Percentiles rank a stretch among this genome's conserved stretches.
These are phyloP conservation scores for Saturnispora serradocipensis DNA, from an alignment of 805 yeast species.

Conservation along the genomic window DNA sequence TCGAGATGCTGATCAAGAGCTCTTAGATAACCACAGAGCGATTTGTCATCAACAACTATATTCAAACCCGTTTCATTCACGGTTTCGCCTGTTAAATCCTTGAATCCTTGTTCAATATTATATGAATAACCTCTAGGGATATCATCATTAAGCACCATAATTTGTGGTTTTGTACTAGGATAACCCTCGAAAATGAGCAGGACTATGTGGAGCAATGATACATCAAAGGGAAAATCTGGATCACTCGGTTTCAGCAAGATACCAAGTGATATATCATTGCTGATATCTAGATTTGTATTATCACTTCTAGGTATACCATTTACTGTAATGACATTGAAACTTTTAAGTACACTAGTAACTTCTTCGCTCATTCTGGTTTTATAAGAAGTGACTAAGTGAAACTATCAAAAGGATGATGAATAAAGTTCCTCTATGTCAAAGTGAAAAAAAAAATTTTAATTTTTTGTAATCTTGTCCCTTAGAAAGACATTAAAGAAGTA, in stretches of 20 bases:
- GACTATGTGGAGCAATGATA: slow-evolving; percentile 42
- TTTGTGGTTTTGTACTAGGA: slow-evolving; percentile 41
- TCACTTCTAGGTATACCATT: slow-evolving; percentile 21
- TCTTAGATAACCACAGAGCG: slow-evolving; percentile 40
- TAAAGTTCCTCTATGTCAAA: not conserved
- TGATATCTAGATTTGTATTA: not conserved
- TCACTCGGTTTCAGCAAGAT: slow-evolving; percentile 49
- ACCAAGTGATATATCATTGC: slow-evolving; percentile 31
- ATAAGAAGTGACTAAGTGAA: slow-evolving; percentile 6
- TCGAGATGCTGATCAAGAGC: slow-evolving; percentile 55
- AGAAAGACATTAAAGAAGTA: not conserved
- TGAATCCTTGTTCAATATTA: slow-evolving; percentile 61
- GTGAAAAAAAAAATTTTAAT: not conserved
- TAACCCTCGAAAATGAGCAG: slow-evolving; percentile 47
- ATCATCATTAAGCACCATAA: slow-evolving; percentile 53
- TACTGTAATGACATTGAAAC: slow-evolving; percentile 22
- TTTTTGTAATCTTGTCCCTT: not conserved
- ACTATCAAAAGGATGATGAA: too few species aligned
- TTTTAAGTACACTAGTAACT: slow-evolving; percentile 2
- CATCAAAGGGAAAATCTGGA: slow-evolving; percentile 65
- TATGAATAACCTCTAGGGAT: slow-evolving; percentile 61
- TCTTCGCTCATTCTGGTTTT: not conserved
- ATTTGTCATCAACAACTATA: slow-evolving; percentile 16
- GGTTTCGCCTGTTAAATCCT: slow-evolving; percentile 14
- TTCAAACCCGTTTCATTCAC: slow-evolving; percentile 28